phyloP scores from a whole-genome alignment of 164 flowering plant species.

The Macadamia tetraphylla region DNA sequence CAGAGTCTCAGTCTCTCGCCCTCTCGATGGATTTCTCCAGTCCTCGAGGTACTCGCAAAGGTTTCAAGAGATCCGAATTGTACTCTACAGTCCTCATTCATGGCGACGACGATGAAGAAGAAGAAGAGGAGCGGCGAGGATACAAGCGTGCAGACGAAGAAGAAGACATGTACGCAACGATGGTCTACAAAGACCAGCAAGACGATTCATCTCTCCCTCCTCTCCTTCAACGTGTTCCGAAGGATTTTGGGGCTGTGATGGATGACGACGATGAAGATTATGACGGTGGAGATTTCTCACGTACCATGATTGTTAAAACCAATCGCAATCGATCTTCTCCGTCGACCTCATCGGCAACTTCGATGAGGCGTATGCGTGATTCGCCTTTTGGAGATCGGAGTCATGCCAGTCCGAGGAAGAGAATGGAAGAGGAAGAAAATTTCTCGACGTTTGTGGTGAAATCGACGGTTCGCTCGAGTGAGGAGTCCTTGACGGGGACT shows the following conservation, averaged over 20 bases:
- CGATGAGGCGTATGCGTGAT: slow-evolving; percentile 7
- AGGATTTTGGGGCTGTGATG: slow-evolving; percentile 70
- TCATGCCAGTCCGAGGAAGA: slow-evolving; percentile 16
- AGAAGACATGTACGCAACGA: slow-evolving; percentile 59
- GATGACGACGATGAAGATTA: slow-evolving; percentile 40
- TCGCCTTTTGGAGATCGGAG: slow-evolving; percentile 18
- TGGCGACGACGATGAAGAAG: slow-evolving; percentile 30
- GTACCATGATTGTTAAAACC: slow-evolving; percentile 61
- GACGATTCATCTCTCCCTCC: slow-evolving; percentile 84
- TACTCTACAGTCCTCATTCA: slow-evolving; percentile 58
- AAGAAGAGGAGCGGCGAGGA: slow-evolving; percentile 5
- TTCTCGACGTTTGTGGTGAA: slow-evolving; percentile 78
- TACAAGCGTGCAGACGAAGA: slow-evolving; percentile 11
- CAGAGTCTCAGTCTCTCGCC: neutral
- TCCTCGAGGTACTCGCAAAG: slow-evolving; percentile 17
- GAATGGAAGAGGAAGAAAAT: slow-evolving; percentile 36
- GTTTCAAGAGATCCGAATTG: slow-evolving; percentile 22
- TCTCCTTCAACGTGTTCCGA: slow-evolving; percentile 83
- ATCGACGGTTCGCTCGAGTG: slow-evolving; percentile 27
- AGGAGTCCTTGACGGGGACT: slow-evolving; percentile 40
- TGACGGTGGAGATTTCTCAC: slow-evolving; percentile 37
- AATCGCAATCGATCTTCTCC: slow-evolving; percentile 20
- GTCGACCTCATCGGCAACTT: slow-evolving; percentile 4
- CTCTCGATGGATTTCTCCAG: slow-evolving; percentile 19
- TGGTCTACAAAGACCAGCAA: slow-evolving; percentile 49